A percentile compares a stretch with the other conserved stretches of the same genome.
phyloP scores from a whole-genome alignment of 2,329 filamentous ascomycete species.

The Exophiala lecanii-corni region DNA sequence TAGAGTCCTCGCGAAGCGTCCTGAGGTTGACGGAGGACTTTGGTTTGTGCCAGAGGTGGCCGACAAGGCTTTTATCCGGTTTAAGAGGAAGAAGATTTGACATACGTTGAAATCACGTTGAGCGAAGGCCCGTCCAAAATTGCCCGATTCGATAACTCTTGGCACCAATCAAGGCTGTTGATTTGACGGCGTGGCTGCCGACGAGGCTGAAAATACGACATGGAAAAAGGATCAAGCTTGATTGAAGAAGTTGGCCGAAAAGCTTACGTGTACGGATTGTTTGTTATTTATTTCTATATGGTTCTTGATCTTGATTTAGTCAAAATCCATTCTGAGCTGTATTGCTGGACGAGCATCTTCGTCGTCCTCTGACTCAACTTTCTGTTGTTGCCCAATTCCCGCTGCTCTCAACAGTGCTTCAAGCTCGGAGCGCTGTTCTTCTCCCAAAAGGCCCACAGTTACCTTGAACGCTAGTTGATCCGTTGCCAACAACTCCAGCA shows the following conservation, averaged over 20 bases:
- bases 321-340: conserved; percentile 93
- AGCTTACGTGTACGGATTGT: neutral
- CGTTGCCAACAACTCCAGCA: conserved; percentile 75
- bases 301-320: conserved; percentile 30
- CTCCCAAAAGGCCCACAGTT: conserved; percentile 66
- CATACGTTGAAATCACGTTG: too few species aligned
- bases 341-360: conserved; percentile 66
- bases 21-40: too few species aligned
- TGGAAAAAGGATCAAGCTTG: too few species aligned
- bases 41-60: too few species aligned
- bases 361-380: conserved; percentile 44
- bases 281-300: neutral
- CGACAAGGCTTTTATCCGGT: too few species aligned
- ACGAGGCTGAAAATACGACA: neutral
- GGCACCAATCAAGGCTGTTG: neutral
- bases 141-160: neutral
- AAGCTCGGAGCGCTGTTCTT: conserved; percentile 68
- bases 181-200: neutral
- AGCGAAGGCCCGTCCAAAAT: neutral
- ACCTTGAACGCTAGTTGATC: conserved; percentile 70
- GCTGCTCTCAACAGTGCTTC: conserved; percentile 73
- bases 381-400: conserved; percentile 42
- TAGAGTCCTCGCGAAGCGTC: too few species aligned
- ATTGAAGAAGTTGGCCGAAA: too few species aligned
- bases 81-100: too few species aligned